Base-by-base conservation (phyloP, 441 rosid species). In the Macaranga tanarius region DNA sequence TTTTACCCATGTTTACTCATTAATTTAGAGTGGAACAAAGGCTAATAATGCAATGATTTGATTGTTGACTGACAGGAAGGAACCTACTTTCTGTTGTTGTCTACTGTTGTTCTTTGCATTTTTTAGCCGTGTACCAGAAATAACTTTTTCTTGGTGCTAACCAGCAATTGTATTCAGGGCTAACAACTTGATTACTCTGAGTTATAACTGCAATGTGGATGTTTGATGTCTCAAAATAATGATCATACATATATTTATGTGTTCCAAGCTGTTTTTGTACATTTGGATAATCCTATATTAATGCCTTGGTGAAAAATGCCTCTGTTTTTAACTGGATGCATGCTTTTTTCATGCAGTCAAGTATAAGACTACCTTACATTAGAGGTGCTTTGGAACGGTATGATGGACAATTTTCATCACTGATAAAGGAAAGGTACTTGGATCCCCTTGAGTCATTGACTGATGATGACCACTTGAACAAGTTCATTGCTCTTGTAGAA, bases 401-500 rank as follows among this genome's bases (percentile, higher is more conserved):
- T 79, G 82, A 80, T 4, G 97, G 97, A 60, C 83, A 87, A 57
- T 92, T 90, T 86, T 86, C 88, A 54, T 79, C 86, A 13, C 79
- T 90, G 82, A 86, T 92, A 79, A 87, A 88, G 80, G 80, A 88
- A 76, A 84, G 84, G 76, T 96, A 92, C 81, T 71, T 90, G 83
- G 82, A 86, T 72, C 82, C 67, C 38, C 71, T 93, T 61, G 91
- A 85, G 68, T 62, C 66, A 31, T 84, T 82, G 86, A 83, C 88
- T 47, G 94, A 88, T 72, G 91, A 88, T 65, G 91, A 89, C 58
- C 98, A 93, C 85, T 84, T 89, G 72, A 85, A 86, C 48, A 93
- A 72, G 84, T 96, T 96, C 84, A 83, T 85, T 76, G 88, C 86
- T 71, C 90, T 93, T 56, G 98, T 96, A 28, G 98, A 96, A 83